Evolutionary conservation across 192 early-diverging fungal species (phyloP).

Genomic region (Gamsiella multidivaricata): DNA sequence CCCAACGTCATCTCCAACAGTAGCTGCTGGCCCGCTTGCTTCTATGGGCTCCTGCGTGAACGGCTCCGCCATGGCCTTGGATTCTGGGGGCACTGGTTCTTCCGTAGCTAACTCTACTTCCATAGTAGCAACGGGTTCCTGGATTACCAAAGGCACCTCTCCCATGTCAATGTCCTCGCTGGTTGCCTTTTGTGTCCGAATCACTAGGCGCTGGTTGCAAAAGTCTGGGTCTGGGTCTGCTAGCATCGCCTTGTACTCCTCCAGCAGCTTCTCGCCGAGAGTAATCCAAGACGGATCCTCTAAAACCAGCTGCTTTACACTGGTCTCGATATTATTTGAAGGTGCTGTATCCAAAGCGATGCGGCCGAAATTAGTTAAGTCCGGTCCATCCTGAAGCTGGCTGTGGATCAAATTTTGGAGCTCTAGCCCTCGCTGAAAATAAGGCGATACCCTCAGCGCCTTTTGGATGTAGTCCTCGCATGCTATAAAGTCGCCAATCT

Average conservation of each 20-base stretch:
- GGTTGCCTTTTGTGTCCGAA: slow-evolving; percentile 4
- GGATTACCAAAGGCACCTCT: not conserved
- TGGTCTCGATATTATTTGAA: not conserved
- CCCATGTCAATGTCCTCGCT: slow-evolving; percentile 32
- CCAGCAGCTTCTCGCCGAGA: slow-evolving; percentile 29
- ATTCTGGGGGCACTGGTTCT: not conserved
- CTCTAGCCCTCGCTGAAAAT: slow-evolving; percentile 45
- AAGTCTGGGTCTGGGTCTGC: not conserved
- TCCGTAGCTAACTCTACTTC: not conserved
- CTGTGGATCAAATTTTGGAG: slow-evolving; percentile 21
- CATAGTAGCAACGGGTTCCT: not conserved
- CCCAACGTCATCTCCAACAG: not conserved
- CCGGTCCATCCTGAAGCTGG: not conserved
- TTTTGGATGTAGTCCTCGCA: slow-evolving; percentile 52
- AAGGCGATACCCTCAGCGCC: slow-evolving; percentile 28
- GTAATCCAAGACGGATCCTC: slow-evolving; percentile 27
- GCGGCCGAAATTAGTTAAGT: not conserved
- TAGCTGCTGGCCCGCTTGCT: not conserved
- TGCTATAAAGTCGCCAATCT: slow-evolving; percentile 56
- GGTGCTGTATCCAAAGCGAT: not conserved
- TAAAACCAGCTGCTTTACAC: slow-evolving; percentile 7
- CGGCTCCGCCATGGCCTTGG: not conserved
- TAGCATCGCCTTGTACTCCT: slow-evolving; percentile 23
- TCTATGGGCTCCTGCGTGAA: not conserved
- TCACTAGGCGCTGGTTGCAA: slow-evolving; percentile 22